phyloP scores from a whole-genome alignment of 2,329 filamentous ascomycete genomes.

The Penicillium sp. region DNA sequence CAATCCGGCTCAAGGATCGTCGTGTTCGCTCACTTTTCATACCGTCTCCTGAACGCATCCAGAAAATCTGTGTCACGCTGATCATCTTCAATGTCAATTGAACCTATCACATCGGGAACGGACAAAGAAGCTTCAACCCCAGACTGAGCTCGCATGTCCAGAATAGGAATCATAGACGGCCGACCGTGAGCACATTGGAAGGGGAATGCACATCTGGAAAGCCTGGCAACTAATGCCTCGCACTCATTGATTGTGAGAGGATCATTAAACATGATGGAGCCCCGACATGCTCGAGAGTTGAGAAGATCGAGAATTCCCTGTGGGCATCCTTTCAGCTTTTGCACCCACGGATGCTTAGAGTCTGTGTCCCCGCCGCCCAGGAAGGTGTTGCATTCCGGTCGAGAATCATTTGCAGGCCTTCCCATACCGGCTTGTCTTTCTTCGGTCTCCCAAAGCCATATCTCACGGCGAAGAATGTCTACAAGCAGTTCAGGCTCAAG shows the following conservation, averaged over 20 bases:
- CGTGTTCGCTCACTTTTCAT: conserved; percentile 7
- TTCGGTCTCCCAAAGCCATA: conserved; percentile 59
- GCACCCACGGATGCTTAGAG: conserved; percentile 48
- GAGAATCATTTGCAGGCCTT: conserved; percentile 1
- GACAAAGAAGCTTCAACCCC: neutral
- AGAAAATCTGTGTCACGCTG: conserved; percentile 6
- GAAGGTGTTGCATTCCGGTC: neutral
- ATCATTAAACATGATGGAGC: conserved; percentile 49
- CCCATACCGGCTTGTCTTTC: conserved; percentile 3
- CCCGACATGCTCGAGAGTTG: conserved; percentile 46
- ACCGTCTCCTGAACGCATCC: conserved; percentile 13
- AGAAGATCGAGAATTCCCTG: conserved; percentile 62
- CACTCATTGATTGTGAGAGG: conserved; percentile 35
- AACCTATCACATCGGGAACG: neutral
- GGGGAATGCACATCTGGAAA: conserved; percentile 42
- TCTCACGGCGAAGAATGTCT: conserved; percentile 66
- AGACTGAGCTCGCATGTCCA: conserved; percentile 24
- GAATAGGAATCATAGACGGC: conserved; percentile 43
- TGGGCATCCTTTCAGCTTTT: conserved; percentile 63
- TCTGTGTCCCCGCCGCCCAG: neutral
- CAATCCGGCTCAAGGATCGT: no score
- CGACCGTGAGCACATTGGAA: conserved; percentile 49
- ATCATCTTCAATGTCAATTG: conserved; percentile 3
- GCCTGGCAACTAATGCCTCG: conserved; percentile 29
- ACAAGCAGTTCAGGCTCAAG: conserved; percentile 65